Base-by-base conservation (phyloP, 2,329 filamentous ascomycete species). In the Celoporthe dispersa region DNA sequence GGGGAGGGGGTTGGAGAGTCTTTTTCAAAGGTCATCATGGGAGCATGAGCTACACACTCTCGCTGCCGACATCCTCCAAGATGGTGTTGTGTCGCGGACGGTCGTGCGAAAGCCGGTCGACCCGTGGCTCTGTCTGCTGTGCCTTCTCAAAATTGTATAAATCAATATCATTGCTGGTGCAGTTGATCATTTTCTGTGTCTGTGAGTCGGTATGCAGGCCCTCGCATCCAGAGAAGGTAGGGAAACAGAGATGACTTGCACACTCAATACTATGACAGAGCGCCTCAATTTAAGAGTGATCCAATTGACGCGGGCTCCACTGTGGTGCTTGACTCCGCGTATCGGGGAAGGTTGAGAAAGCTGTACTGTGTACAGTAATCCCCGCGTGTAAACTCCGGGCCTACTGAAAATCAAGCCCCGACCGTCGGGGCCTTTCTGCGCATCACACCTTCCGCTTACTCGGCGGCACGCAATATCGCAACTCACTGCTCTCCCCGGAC, bases 1-100 rank as follows among this genome's bases (percentile, higher is more conserved):
- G 6, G 81, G 83, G 64, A 78, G 44, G 83, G 83, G 0, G 71
- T 85, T n/a, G 80, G 81, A 0, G 80, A 81, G 12, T 82, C 80
- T 1, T 83, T 86, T 72, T 78, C 78, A 0, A 84, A 79, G 74
- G 82, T 85, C 6, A 70, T 80, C 35, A 79, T 80, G 70, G 68
- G 70, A 5, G 61, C 61, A 3, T 71, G 64, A 69, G n/a, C 8
- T 4, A 25, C 22, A 12, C 22, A 51, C n/a, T n/a, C n/a, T n/a
- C n/a, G n/a, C n/a, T n/a, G n/a, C n/a, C n/a, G n/a, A n/a, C n/a
- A n/a, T n/a, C n/a, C n/a, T n/a, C n/a, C n/a, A n/a, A n/a, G n/a
- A n/a, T n/a, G n/a, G n/a, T n/a, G n/a, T n/a, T n/a, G n/a, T n/a
- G n/a, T n/a, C n/a, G n/a, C n/a, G n/a, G n/a, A n/a, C n/a, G n/a